Evolutionary conservation across 2,329 filamentous ascomycete genomes (phyloP).

Genomic region (Neospermospora avenae): DNA sequence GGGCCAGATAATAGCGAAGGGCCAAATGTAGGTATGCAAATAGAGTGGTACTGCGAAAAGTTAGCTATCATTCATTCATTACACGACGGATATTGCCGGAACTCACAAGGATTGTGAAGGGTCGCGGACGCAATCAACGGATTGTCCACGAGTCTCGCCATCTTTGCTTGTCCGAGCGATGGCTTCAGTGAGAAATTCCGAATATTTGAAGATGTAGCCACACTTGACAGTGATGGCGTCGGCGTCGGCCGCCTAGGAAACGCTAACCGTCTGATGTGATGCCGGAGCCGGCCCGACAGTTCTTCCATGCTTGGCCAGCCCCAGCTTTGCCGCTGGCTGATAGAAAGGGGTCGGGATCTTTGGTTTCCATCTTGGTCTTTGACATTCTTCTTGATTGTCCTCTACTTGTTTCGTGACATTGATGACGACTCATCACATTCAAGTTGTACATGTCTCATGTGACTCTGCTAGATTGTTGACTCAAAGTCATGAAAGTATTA

Average conservation of each 20-base stretch:
- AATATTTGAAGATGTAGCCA: slow-evolving; percentile 1
- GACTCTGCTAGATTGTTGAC: no score
- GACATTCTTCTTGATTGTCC: no score
- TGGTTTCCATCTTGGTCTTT: no score
- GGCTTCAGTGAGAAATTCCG: neutral
- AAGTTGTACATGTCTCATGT: no score
- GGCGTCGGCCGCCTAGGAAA: neutral
- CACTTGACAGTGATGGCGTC: neutral
- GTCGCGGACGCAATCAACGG: slow-evolving; percentile 83
- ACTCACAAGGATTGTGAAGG: slow-evolving; percentile 70
- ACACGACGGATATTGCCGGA: neutral
- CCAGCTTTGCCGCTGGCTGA: neutral
- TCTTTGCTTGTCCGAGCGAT: slow-evolving; percentile 45
- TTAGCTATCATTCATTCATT: slow-evolving; percentile 2
- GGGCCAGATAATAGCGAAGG: slow-evolving; percentile 89
- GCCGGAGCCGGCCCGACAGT: neutral
- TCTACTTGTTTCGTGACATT: no score
- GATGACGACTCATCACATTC: no score
- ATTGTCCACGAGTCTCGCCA: slow-evolving; percentile 79
- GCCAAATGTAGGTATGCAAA: slow-evolving; percentile 88
- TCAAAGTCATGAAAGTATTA: no score
- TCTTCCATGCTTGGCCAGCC: neutral
- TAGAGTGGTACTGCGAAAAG: slow-evolving; percentile 56
- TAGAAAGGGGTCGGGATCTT: no score
- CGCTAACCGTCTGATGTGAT: neutral